Conservation (phyloP, 148 eudicot species). For the Simmondsia chinensis region DNA sequence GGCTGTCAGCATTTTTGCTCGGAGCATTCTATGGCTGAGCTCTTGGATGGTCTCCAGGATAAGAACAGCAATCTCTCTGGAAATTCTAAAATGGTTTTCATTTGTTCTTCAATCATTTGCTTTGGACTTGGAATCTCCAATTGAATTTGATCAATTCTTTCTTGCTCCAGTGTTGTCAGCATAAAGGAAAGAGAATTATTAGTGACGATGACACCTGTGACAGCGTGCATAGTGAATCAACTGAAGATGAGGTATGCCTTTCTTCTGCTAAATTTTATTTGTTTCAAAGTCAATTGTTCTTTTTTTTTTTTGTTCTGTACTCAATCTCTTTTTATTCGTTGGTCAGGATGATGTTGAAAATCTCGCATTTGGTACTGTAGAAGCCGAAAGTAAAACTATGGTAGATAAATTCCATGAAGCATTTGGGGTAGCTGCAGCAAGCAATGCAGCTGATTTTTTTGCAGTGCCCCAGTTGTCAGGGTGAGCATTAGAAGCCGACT, state of each 20-base stretch:
- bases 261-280: background rate
- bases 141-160: slow-evolving; percentile 1
- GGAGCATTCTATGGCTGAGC: slow-evolving; percentile 49
- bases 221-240: slow-evolving; percentile 31
- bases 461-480: slow-evolving; percentile 23
- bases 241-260: slow-evolving; percentile 45
- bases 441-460: slow-evolving; percentile 21
- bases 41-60: slow-evolving; percentile 43
- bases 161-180: no score
- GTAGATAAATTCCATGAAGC: slow-evolving; percentile 80
- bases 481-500: slow-evolving; percentile 32
- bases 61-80: slow-evolving; percentile 14
- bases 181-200: slow-evolving; percentile 10
- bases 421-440: slow-evolving; percentile 38
- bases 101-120: background rate
- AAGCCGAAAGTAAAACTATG: slow-evolving; percentile 44
- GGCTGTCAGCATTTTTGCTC: slow-evolving; percentile 10
- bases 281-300: background rate
- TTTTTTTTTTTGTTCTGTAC: background rate
- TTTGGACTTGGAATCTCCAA: background rate
- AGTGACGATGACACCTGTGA: slow-evolving; percentile 39
- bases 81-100: slow-evolving; percentile 32
- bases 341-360: slow-evolving; percentile 29
- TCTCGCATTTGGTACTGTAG: slow-evolving; percentile 18
- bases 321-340: slow-evolving; percentile 5